Evolutionary conservation across 768 basidiomycete species (phyloP).

Genomic region (Pulveroboletus frians): DNA sequence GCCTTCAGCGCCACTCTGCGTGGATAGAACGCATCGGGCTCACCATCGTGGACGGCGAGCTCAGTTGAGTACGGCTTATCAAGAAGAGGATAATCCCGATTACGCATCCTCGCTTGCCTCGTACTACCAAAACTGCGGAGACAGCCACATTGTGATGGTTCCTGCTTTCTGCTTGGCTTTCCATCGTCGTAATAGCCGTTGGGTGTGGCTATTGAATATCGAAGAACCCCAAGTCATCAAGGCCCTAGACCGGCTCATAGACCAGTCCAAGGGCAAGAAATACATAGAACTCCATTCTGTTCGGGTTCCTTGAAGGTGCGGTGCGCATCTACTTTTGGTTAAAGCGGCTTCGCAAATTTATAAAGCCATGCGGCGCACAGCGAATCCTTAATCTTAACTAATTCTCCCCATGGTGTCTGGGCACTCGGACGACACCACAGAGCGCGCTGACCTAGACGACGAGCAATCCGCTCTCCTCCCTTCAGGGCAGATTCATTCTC

Average conservation of each 20-base stretch:
- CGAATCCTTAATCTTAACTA: too few relatives aligned
- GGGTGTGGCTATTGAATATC: too few relatives aligned
- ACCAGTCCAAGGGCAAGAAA: too few relatives aligned
- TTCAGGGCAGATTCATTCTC: slow-evolving; percentile 5
- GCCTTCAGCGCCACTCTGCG: not conserved
- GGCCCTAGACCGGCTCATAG: not conserved
- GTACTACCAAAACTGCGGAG: too few relatives aligned
- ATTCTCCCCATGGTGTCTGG: slow-evolving; percentile 11
- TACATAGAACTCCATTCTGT: too few relatives aligned
- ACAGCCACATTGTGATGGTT: too few relatives aligned
- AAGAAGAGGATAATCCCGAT: not conserved
- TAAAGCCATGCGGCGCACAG: not conserved
- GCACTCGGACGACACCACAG: slow-evolving; percentile 32
- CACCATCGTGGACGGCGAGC: slow-evolving; percentile 17
- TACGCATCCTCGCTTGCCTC: not conserved
- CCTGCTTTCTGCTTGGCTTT: too few relatives aligned
- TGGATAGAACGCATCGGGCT: slow-evolving; percentile 3
- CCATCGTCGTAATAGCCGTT: too few relatives aligned
- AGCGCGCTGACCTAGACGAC: slow-evolving; percentile 39
- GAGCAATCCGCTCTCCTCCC: slow-evolving; percentile 34
- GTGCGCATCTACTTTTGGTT: not conserved
- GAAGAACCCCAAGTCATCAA: too few relatives aligned
- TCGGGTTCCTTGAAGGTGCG: not conserved
- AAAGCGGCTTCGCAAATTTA: not conserved
- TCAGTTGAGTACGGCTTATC: not conserved